Conservation (phyloP, 1,284 basidiomycete species). For the Amylostereum areolatum region DNA sequence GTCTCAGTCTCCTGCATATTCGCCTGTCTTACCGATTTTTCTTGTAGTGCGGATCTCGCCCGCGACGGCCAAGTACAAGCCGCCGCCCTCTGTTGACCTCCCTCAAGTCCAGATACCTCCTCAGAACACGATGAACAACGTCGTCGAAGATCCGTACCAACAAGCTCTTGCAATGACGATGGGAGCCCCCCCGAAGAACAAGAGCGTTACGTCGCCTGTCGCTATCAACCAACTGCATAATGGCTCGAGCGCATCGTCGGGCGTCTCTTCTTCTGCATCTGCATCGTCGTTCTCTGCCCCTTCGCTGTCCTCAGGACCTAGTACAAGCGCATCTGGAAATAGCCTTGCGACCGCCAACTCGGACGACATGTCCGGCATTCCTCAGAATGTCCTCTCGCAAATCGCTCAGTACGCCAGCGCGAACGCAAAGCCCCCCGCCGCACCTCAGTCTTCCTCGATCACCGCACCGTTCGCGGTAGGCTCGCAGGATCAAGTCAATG, state of each 20-base stretch:
- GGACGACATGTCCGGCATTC: slow-evolving; percentile 35
- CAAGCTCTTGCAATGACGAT: slow-evolving; percentile 43
- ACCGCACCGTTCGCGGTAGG: slow-evolving; percentile 30
- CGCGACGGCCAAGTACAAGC: slow-evolving; percentile 82
- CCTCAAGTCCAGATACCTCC: slow-evolving; percentile 43
- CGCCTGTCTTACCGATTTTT: slow-evolving; percentile 16
- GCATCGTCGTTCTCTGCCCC: slow-evolving; percentile 50
- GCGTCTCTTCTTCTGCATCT: slow-evolving; percentile 45
- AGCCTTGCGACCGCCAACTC: slow-evolving; percentile 38
- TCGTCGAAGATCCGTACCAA: slow-evolving; percentile 10
- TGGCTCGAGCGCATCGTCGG: slow-evolving; percentile 9
- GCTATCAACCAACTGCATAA: slow-evolving; percentile 32
- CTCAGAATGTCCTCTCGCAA: slow-evolving; percentile 23
- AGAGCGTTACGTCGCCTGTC: slow-evolving; percentile 65
- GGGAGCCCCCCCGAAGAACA: slow-evolving; percentile 36
- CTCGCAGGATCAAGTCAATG: slow-evolving; percentile 30
- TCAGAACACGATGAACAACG: slow-evolving; percentile 17
- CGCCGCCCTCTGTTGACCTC: slow-evolving; percentile 43
- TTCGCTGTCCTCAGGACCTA: slow-evolving; percentile 52
- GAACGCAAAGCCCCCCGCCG: slow-evolving; percentile 18
- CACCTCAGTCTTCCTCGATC: slow-evolving; percentile 23
- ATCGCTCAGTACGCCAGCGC: slow-evolving; percentile 32
- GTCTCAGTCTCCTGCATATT: slow-evolving; percentile 20
- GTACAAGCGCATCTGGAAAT: slow-evolving; percentile 38
- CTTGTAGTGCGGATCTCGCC: slow-evolving; percentile 78